phyloP scores from a whole-genome alignment of 495 filamentous ascomycete genomes.

The Neurospora intermedia region DNA sequence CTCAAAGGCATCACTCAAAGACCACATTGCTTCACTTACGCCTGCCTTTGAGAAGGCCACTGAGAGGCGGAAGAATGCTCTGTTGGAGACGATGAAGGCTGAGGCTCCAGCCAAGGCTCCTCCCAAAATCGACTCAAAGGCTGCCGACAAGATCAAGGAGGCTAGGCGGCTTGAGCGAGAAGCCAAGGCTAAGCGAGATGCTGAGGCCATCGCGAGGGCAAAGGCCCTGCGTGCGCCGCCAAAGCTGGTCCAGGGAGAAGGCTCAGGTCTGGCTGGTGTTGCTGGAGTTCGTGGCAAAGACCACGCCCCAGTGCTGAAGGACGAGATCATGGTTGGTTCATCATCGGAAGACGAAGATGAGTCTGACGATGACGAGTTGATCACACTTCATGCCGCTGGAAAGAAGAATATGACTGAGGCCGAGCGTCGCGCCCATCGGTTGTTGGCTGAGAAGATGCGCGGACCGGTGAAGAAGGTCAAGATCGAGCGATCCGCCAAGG shows the following conservation, averaged over 20 bases:
- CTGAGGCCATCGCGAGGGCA: constrained; percentile 53
- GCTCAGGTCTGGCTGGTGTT: constrained; percentile 65
- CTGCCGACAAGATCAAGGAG: constrained; percentile 47
- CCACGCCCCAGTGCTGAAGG: constrained; percentile 43
- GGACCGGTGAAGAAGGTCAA: constrained; percentile 74
- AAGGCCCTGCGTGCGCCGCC: constrained; percentile 48
- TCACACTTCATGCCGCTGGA: constrained; percentile 33
- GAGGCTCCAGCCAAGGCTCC: constrained; percentile 9
- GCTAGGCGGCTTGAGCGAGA: constrained; percentile 62
- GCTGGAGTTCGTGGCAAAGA: constrained; percentile 70
- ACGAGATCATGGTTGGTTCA: constrained; percentile 86
- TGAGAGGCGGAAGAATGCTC: constrained; percentile 27
- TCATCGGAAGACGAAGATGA: constrained; percentile 64
- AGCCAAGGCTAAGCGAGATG: constrained; percentile 60
- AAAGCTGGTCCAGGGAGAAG: constrained; percentile 55
- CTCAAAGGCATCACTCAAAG: constrained; percentile 34
- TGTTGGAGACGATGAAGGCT: constrained; percentile 6
- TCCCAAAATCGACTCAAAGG: constrained; percentile 19
- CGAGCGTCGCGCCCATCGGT: constrained; percentile 39
- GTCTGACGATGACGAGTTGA: constrained; percentile 39
- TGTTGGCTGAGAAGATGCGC: constrained; percentile 33
- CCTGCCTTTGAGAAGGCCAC: constrained; percentile 26
- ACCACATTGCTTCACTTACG: constrained; percentile 23
- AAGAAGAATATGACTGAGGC: constrained; percentile 37
- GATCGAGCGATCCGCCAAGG: constrained; percentile 66